Conservation (phyloP, 2,329 filamentous ascomycete genomes). For the Ophiocordyceps polyrhachis-furcata region DNA sequence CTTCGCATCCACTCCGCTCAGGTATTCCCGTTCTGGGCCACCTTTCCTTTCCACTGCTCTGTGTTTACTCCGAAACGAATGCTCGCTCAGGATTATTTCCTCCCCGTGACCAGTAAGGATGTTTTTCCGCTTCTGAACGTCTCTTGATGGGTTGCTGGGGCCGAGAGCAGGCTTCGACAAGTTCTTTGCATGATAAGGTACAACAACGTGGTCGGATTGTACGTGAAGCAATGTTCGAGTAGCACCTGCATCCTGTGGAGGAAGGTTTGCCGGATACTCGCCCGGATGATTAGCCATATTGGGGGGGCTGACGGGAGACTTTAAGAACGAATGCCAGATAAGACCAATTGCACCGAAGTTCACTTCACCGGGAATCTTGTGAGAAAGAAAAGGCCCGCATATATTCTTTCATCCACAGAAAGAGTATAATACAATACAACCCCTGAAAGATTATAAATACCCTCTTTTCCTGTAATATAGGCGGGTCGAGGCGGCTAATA, state of each 20-base stretch:
- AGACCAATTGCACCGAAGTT: no score
- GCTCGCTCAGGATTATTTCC: constrained; percentile 77
- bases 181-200: constrained; percentile 52
- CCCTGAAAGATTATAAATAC: no score
- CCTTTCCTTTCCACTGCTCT: constrained; percentile 57
- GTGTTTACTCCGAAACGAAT: constrained; percentile 76
- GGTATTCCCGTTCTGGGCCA: constrained; percentile 35
- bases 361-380: no score
- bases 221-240: constrained; percentile 31
- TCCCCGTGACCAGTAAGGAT: constrained; percentile 71
- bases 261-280: constrained; percentile 48
- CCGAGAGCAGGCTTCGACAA: constrained; percentile 47
- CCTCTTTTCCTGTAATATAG: no score
- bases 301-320: not conserved
- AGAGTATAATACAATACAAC: no score
- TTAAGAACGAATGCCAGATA: no score
- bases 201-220: constrained; percentile 38
- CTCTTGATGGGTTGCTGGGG: constrained; percentile 58
- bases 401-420: no score
- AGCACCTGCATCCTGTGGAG: constrained; percentile 43
- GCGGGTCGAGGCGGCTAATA: no score
- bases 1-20: constrained; percentile 41
- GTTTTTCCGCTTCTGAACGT: constrained; percentile 58
- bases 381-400: no score
- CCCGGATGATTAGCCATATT: constrained; percentile 25